These are phyloP conservation scores for Diplosphaera chodatii DNA, from an alignment of 139 green algal genomes.

Conservation along the genomic window DNA sequence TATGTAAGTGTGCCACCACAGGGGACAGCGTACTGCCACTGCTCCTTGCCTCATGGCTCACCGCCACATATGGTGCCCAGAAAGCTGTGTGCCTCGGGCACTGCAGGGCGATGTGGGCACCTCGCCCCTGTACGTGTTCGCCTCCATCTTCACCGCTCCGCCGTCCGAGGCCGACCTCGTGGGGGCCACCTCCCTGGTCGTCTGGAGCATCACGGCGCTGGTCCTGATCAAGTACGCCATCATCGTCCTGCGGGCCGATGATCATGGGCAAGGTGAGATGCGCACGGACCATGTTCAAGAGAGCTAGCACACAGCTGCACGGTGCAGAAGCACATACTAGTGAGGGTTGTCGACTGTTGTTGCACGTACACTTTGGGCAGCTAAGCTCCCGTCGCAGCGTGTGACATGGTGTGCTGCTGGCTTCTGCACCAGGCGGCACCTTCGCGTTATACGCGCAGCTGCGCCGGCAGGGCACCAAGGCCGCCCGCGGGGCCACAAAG, in stretches of 20 bases:
- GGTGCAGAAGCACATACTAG: no score
- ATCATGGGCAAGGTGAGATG: slow-evolving; percentile 58
- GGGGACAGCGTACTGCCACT: no score
- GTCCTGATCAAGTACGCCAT: slow-evolving; percentile 35
- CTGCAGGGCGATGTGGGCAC: slow-evolving; percentile 24
- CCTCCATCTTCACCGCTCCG: slow-evolving; percentile 21
- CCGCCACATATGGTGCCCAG: no score
- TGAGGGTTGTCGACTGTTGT: no score
- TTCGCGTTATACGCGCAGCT: slow-evolving; percentile 70
- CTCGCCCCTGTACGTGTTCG: slow-evolving; percentile 54
- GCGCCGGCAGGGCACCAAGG: slow-evolving; percentile 11
- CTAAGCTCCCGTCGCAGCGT: neutral
- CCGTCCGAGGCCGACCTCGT: slow-evolving; percentile 29
- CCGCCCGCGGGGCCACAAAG: neutral
- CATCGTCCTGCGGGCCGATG: slow-evolving; percentile 57
- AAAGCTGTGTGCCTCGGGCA: no score
- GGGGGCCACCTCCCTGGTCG: slow-evolving; percentile 48
- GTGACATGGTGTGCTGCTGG: no score
- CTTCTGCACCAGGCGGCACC: slow-evolving; percentile 70
- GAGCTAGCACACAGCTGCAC: no score
- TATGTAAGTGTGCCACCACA: neutral
- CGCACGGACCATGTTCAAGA: no score
- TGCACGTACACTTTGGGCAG: no score
- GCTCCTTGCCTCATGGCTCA: no score
- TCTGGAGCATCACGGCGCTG: slow-evolving; percentile 61